These are phyloP conservation scores for Podospora didyma DNA, from an alignment of 495 filamentous ascomycete genomes.

Conservation along the genomic window DNA sequence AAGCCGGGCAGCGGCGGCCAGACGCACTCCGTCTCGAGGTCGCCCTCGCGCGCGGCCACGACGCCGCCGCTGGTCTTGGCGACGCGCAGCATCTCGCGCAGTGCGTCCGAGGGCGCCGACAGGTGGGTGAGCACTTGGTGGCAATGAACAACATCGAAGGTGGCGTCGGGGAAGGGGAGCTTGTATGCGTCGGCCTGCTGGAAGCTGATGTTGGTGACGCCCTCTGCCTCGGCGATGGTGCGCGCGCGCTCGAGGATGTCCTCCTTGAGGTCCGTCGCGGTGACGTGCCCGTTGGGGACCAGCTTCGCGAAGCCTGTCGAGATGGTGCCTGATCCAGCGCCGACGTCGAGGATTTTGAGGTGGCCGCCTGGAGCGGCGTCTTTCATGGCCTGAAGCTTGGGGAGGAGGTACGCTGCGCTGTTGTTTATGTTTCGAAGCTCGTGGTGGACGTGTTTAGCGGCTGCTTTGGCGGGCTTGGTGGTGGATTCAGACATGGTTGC, in stretches of 20 bases:
- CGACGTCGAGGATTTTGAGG: conserved; percentile 35
- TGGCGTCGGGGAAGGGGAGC: conserved; percentile 37
- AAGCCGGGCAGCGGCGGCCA: conserved; percentile 36
- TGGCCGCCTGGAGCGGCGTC: conserved; percentile 16
- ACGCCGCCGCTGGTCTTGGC: conserved; percentile 38
- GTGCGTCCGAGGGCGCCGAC: conserved; percentile 28
- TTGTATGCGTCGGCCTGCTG: conserved; percentile 31
- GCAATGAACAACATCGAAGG: conserved; percentile 40
- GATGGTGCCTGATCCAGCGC: conserved; percentile 38
- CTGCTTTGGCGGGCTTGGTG: too few relatives aligned
- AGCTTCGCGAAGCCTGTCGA: conserved; percentile 33
- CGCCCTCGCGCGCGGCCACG: conserved; percentile 39
- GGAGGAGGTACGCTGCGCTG: conserved; percentile 33
- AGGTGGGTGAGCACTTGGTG: conserved; percentile 38
- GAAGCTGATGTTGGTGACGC: conserved; percentile 35
- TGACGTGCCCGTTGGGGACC: conserved; percentile 30
- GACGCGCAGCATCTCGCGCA: conserved; percentile 42
- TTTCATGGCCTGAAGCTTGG: conserved; percentile 24
- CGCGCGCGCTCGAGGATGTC: conserved; percentile 33
- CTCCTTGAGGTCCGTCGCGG: conserved; percentile 37
- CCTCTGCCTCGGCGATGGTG: conserved; percentile 15
- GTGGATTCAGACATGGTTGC: conserved; percentile 10
- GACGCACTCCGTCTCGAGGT: conserved; percentile 30
- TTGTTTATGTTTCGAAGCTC: conserved; percentile 34
- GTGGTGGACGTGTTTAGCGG: conserved; percentile 10